Percentiles rank a stretch among this genome's conserved stretches.
phyloP scores from a whole-genome alignment of 1,139 yeast species.

The Yamadazyma pseudoaaseri region DNA sequence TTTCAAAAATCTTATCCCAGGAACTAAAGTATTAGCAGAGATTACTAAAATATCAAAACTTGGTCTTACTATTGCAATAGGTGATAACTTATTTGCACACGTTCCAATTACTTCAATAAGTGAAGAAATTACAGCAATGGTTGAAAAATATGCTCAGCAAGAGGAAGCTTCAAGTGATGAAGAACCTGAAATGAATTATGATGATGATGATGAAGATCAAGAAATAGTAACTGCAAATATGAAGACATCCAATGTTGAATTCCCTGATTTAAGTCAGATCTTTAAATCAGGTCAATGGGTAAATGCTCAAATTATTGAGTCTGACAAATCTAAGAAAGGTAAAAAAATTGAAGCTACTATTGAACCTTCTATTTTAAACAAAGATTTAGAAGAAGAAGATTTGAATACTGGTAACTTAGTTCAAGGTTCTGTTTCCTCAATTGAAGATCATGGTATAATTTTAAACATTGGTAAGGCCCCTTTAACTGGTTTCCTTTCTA shows the following conservation, averaged over 20 bases:
- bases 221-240: constrained; percentile 27
- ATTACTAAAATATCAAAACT: constrained; percentile 56
- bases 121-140: constrained; percentile 52
- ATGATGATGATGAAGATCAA: constrained; percentile 27
- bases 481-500: constrained; percentile 72
- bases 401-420: constrained; percentile 58
- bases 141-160: constrained; percentile 50
- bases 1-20: constrained; percentile 63
- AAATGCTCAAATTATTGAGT: constrained; percentile 66
- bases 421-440: constrained; percentile 74
- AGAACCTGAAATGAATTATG: constrained; percentile 40
- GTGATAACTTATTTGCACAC: constrained; percentile 82
- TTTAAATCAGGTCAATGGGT: constrained; percentile 84
- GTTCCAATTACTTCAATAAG: constrained; percentile 78
- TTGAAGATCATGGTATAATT: constrained; percentile 90
- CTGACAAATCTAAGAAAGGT: constrained; percentile 34
- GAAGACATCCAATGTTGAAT: constrained; percentile 26
- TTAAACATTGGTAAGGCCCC: constrained; percentile 63
- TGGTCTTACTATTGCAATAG: constrained; percentile 69
- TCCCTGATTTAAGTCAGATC: constrained; percentile 54
- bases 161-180: constrained; percentile 41
- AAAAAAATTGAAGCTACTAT: constrained; percentile 71
- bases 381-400: constrained; percentile 61
- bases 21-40: constrained; percentile 77
- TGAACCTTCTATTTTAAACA: constrained; percentile 75